These are phyloP conservation scores for Podaxis sp. DNA, from an alignment of 768 basidiomycete species.

Conservation along the genomic window DNA sequence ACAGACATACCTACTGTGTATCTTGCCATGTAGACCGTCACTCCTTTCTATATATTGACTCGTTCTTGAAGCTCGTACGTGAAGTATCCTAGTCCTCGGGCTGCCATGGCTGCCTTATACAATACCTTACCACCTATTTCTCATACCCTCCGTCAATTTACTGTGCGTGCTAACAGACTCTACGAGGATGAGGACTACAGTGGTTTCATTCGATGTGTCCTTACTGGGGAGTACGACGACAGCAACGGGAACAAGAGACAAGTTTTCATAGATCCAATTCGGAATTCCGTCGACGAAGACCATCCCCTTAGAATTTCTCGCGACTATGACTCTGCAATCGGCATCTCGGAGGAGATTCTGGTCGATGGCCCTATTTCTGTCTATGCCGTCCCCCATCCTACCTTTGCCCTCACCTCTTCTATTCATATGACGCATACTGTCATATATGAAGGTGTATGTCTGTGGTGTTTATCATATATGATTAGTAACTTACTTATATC, in stretches of 20 bases:
- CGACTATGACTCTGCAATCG: constrained; percentile 23
- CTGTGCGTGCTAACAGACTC: no score
- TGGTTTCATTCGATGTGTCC: background rate
- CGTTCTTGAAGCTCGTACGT: background rate
- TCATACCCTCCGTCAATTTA: background rate
- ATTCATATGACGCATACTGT: background rate
- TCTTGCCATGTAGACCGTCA: no score
- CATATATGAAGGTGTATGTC: background rate
- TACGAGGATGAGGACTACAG: background rate
- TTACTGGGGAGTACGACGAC: background rate
- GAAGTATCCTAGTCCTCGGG: background rate
- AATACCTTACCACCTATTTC: background rate
- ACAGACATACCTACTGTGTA: no score
- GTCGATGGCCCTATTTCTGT: constrained; percentile 6
- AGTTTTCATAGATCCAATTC: background rate
- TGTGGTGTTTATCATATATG: background rate
- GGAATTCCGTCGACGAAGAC: background rate
- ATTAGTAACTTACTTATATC: background rate
- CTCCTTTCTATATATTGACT: background rate
- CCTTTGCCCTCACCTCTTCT: background rate
- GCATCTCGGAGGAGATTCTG: constrained; percentile 16
- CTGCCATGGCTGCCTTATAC: background rate
- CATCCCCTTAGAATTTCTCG: constrained; percentile 5
- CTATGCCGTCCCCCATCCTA: background rate
- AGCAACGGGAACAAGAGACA: background rate